These are phyloP conservation scores for Haberlea rhodopensis DNA, from an alignment of 257 asterid species.

Conservation along the genomic window DNA sequence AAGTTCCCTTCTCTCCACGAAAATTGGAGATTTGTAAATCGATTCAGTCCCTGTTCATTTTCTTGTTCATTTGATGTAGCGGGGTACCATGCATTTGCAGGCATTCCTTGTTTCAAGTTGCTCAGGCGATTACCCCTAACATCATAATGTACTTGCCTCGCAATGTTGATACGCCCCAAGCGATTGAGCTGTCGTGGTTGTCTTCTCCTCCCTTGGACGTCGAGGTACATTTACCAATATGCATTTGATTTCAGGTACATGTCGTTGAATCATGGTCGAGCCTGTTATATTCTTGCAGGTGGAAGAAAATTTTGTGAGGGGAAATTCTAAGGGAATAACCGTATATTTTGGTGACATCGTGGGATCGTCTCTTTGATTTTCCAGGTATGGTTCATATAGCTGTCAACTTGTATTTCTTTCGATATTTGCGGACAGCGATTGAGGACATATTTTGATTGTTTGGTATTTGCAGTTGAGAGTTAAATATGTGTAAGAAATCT, in stretches of 20 bases:
- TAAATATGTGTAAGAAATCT: too few species aligned
- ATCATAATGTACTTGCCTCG: constrained; percentile 78
- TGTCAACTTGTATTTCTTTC: too few species aligned
- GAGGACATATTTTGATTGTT: too few species aligned
- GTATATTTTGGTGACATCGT: constrained; percentile 53
- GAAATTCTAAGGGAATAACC: constrained; percentile 52
- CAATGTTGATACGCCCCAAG: constrained; percentile 60
- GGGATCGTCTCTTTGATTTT: too few species aligned
- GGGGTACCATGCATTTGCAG: too few species aligned
- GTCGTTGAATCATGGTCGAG: too few species aligned
- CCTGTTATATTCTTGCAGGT: constrained; percentile 42
- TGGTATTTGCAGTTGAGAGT: too few species aligned
- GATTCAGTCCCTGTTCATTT: not conserved
- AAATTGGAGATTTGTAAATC: too few species aligned
- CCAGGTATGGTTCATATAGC: too few species aligned
- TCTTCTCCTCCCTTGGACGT: constrained; percentile 73
- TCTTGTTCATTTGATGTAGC: too few species aligned
- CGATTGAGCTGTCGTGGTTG: constrained; percentile 69
- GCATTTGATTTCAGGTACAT: too few species aligned
- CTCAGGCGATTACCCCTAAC: constrained; percentile 66
- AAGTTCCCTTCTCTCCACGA: not conserved
- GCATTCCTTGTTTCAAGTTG: constrained; percentile 61
- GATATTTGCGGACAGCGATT: too few species aligned
- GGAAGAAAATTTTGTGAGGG: constrained; percentile 54
- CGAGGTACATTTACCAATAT: constrained; percentile 44